A percentile compares a stretch with the other conserved stretches of the same genome.
phyloP scores from a whole-genome alignment of 116 monocot species.

The Trichopus zeylanicus region DNA sequence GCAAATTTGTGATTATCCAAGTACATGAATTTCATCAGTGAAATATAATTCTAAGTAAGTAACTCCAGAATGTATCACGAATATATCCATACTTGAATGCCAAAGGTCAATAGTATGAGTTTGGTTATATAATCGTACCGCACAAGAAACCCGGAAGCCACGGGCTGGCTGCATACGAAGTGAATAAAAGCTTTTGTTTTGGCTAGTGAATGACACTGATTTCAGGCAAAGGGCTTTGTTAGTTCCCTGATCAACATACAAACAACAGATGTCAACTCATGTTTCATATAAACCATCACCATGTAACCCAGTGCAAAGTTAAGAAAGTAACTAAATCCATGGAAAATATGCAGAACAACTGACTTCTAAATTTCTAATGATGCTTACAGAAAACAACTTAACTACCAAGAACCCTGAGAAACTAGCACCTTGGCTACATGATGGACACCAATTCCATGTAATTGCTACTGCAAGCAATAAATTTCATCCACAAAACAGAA shows the following conservation, averaged over 20 bases:
- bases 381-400: too few relatives aligned
- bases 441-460: too few relatives aligned
- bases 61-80: too few relatives aligned
- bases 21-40: too few relatives aligned
- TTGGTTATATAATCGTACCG: slow-evolving; percentile 7
- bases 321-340: neutral
- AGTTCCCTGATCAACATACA: slow-evolving; percentile 13
- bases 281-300: neutral
- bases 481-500: too few relatives aligned
- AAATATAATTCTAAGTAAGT: too few relatives aligned
- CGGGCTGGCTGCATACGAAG: slow-evolving; percentile 5
- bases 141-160: slow-evolving; percentile 20
- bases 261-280: neutral
- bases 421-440: too few relatives aligned
- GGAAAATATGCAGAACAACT: neutral
- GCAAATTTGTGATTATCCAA: too few relatives aligned
- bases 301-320: neutral
- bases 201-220: slow-evolving; percentile 23
- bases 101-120: neutral
- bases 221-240: slow-evolving; percentile 15
- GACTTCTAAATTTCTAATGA: too few relatives aligned
- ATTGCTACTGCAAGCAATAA: too few relatives aligned
- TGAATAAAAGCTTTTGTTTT: slow-evolving; percentile 15
- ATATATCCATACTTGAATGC: too few relatives aligned
- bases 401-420: too few relatives aligned